phyloP scores from a whole-genome alignment of 2,329 filamentous ascomycete genomes.

The Raffaelea ambrosiae region DNA sequence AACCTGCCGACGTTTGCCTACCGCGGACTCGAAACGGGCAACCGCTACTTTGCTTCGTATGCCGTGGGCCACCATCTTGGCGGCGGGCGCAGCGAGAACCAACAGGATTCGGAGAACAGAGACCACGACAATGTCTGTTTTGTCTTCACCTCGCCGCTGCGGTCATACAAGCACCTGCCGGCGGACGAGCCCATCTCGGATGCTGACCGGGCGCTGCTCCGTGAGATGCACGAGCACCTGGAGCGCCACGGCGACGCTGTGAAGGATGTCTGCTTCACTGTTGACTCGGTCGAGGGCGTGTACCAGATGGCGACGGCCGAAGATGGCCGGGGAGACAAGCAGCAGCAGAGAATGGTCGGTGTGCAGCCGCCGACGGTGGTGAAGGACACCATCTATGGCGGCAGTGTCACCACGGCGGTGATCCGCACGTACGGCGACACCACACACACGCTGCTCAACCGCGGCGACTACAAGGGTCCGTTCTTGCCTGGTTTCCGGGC shows the following conservation, averaged over 20 bases:
- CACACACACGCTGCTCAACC: conserved; percentile 82
- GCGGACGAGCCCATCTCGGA: conserved; percentile 51
- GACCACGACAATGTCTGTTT: conserved; percentile 57
- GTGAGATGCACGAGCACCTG: conserved; percentile 73
- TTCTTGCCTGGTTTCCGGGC: conserved; percentile 79
- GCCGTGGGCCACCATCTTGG: conserved; percentile 59
- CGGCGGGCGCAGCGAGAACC: conserved; percentile 22
- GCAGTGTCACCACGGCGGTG: conserved; percentile 63
- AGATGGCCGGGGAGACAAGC: conserved; percentile 28
- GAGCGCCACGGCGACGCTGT: conserved; percentile 88
- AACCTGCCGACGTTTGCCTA: conserved; percentile 80
- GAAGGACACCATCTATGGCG: conserved; percentile 55
- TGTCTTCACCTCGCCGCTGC: conserved; percentile 74
- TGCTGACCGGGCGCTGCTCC: conserved; percentile 57
- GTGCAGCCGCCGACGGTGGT: conserved; percentile 51
- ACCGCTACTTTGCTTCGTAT: conserved; percentile 71
- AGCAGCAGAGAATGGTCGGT: conserved; percentile 22
- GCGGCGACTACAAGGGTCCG: conserved; percentile 57
- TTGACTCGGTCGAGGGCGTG: conserved; percentile 77
- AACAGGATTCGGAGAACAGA: background rate
- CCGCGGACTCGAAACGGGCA: conserved; percentile 80
- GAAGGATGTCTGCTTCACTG: conserved; percentile 91
- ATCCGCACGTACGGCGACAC: conserved; percentile 94
- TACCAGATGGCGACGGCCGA: conserved; percentile 63
- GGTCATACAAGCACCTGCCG: conserved; percentile 47